Conservation (phyloP, 2,329 filamentous ascomycete species). For the Catunica adiposa region DNA sequence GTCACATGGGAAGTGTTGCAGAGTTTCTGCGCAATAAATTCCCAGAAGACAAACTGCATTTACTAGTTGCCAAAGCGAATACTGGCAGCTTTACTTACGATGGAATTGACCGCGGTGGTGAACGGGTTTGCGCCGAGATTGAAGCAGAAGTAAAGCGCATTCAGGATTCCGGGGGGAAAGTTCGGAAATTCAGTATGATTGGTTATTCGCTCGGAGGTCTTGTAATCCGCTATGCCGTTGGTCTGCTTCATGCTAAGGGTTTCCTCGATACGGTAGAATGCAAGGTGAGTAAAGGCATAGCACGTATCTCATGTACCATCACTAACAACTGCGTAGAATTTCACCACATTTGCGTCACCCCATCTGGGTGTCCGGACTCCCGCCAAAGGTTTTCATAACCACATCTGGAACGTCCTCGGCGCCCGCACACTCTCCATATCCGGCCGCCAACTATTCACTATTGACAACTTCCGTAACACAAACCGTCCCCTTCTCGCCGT, state of each 20-base stretch:
- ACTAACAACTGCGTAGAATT: slow-evolving; percentile 41
- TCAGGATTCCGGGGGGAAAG: slow-evolving; percentile 46
- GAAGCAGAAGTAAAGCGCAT: slow-evolving; percentile 44
- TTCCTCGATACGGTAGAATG: slow-evolving; percentile 66
- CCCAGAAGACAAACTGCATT: slow-evolving; percentile 46
- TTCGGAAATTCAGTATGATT: slow-evolving; percentile 69
- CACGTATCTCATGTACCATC: not conserved
- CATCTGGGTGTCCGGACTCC: slow-evolving; percentile 64
- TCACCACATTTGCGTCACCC: slow-evolving; percentile 79
- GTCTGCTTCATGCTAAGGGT: slow-evolving; percentile 65
- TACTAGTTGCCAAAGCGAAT: slow-evolving; percentile 58
- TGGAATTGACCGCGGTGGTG: slow-evolving; percentile 50
- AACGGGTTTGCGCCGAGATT: slow-evolving; percentile 50
- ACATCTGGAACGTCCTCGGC: slow-evolving; percentile 69
- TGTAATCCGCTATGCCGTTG: slow-evolving; percentile 71
- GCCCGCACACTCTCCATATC: slow-evolving; percentile 67
- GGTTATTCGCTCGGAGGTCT: slow-evolving; percentile 85
- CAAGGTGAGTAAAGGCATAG: slow-evolving; percentile 34
- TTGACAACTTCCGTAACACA: slow-evolving; percentile 72
- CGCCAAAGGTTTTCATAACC: slow-evolving; percentile 46
- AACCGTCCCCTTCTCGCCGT: slow-evolving; percentile 64
- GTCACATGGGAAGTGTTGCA: slow-evolving; percentile 52
- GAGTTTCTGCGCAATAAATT: slow-evolving; percentile 45
- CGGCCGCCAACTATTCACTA: slow-evolving; percentile 66
- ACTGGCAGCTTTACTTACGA: slow-evolving; percentile 56